phyloP scores from a whole-genome alignment of 208 protist genomes.

The Leishmania guyanensis region DNA sequence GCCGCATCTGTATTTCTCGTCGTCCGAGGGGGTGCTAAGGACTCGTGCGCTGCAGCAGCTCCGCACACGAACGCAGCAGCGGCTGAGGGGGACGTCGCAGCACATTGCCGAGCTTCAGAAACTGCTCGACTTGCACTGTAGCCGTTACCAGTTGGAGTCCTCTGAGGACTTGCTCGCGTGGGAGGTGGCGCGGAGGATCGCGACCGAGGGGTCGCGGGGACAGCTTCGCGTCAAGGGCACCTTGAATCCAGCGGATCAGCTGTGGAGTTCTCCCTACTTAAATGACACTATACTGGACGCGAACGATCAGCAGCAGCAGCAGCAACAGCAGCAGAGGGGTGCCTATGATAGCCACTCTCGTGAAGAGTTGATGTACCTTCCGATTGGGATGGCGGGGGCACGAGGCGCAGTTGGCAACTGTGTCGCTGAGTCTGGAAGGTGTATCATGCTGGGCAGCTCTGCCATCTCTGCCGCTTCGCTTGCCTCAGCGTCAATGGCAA shows the following conservation, averaged over 20 bases:
- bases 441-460: slow-evolving; percentile 22
- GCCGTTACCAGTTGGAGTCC: slow-evolving; percentile 2
- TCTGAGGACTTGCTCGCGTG: neutral
- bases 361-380: slow-evolving; percentile 15
- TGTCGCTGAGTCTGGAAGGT: slow-evolving; percentile 13
- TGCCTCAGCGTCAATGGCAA: neutral
- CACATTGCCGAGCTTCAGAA: slow-evolving; percentile 42
- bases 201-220: slow-evolving; percentile 5
- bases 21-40: slow-evolving; percentile 18
- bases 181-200: slow-evolving; percentile 4
- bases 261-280: slow-evolving; percentile 34
- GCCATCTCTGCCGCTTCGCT: slow-evolving; percentile 20
- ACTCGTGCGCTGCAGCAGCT: slow-evolving; percentile 14
- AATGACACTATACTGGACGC: slow-evolving; percentile 18
- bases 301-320: neutral
- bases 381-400: slow-evolving; percentile 12
- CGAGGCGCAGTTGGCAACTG: slow-evolving; percentile 14
- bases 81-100: slow-evolving; percentile 24
- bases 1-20: slow-evolving; percentile 7
- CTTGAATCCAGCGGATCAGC: neutral
- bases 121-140: slow-evolving; percentile 24
- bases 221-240: slow-evolving; percentile 14
- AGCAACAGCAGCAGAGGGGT: neutral
- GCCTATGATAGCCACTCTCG: neutral
- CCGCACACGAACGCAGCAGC: slow-evolving; percentile 21